These are phyloP conservation scores for Acanthamoeba triangularis DNA, from an alignment of 208 protist genomes.

Conservation along the genomic window DNA sequence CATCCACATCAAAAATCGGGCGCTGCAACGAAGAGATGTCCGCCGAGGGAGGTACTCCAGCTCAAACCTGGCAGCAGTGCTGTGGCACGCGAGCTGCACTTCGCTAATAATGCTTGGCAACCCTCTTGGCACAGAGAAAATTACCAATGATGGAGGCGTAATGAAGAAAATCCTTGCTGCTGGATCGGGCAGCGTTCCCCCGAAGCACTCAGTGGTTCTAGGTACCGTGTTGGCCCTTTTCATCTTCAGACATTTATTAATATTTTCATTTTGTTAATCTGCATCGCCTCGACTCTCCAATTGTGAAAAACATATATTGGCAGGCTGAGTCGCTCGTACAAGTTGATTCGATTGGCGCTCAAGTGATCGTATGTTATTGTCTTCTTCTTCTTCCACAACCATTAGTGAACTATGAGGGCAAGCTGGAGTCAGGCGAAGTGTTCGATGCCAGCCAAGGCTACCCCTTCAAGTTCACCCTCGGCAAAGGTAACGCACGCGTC, in stretches of 20 bases:
- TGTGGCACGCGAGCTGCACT: too few relatives aligned
- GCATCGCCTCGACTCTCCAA: background rate
- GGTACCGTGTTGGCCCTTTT: background rate
- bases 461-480: constrained; percentile 57
- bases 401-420: constrained; percentile 90
- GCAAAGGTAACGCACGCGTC: constrained; percentile 60
- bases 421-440: constrained; percentile 86
- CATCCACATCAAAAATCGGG: too few relatives aligned
- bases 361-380: background rate
- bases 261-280: background rate
- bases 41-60: background rate
- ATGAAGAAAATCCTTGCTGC: constrained; percentile 77
- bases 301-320: too few relatives aligned
- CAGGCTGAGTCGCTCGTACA: background rate
- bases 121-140: constrained; percentile 33
- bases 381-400: background rate
- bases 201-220: background rate
- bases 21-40: too few relatives aligned
- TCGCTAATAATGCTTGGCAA: too few relatives aligned
- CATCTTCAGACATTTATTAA: background rate
- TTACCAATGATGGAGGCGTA: constrained; percentile 79
- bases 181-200: constrained; percentile 41
- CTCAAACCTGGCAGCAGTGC: background rate
- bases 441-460: constrained; percentile 88
- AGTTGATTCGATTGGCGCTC: background rate